Conservation (phyloP, 305 asterid species). For the Fraxinus angustifolia region DNA sequence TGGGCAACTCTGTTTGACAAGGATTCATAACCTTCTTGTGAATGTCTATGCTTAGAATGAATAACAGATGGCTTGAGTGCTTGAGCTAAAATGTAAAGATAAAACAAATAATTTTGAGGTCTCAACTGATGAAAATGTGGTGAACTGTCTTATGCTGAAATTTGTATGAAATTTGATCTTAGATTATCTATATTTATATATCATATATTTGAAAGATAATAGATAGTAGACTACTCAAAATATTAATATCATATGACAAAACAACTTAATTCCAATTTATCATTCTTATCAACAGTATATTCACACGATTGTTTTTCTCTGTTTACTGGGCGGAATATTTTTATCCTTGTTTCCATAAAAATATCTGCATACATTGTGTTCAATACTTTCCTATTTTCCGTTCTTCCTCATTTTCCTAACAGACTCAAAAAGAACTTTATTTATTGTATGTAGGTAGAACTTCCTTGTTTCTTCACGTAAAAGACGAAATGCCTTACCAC, state of each 20-base stretch:
- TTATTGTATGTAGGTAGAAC: conserved; percentile 47
- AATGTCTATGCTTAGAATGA: background rate
- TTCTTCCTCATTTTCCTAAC: background rate
- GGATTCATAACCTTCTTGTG: background rate
- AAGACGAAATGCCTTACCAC: conserved; percentile 70
- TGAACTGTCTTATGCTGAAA: background rate
- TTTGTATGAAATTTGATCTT: background rate
- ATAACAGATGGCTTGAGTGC: background rate
- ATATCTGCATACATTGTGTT: background rate
- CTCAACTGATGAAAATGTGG: background rate
- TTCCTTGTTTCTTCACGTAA: conserved; percentile 53
- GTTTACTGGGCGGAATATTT: background rate
- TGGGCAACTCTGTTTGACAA: background rate
- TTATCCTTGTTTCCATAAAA: background rate
- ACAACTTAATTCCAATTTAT: background rate
- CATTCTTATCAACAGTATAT: background rate
- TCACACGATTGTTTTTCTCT: background rate
- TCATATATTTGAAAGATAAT: background rate
- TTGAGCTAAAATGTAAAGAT: background rate
- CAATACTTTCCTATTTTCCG: background rate
- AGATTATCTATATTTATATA: background rate
- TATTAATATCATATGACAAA: background rate
- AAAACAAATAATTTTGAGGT: background rate
- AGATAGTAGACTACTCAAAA: background rate
- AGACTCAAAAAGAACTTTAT: background rate